phyloP scores from a whole-genome alignment of 306 rosid genomes.

The Hylodesmum podocarpum region DNA sequence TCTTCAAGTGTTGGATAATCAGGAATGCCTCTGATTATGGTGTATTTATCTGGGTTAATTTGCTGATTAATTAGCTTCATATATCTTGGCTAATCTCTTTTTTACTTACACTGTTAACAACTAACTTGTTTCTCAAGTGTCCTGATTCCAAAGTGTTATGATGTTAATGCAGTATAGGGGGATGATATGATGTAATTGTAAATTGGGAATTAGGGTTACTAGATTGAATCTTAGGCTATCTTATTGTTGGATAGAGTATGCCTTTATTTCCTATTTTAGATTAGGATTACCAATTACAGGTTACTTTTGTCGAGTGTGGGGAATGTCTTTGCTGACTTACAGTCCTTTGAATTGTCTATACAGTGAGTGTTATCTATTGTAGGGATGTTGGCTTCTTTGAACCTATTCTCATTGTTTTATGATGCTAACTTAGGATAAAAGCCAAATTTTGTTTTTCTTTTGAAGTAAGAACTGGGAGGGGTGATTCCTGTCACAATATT shows the following conservation, averaged over 20 bases:
- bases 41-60: neutral
- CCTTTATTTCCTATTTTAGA: neutral
- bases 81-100: neutral
- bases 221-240: neutral
- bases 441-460: neutral
- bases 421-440: neutral
- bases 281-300: too few species aligned
- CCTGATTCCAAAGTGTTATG: neutral
- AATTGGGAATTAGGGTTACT: neutral
- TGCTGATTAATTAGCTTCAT: neutral
- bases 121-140: neutral
- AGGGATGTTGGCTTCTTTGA: neutral
- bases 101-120: neutral
- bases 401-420: neutral
- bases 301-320: constrained; percentile 1
- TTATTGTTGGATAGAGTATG: neutral
- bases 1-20: neutral
- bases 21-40: neutral
- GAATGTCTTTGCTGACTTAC: neutral
- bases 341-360: neutral
- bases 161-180: neutral
- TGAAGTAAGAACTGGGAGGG: neutral
- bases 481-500: neutral
- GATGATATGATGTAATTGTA: neutral
- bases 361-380: neutral